Conservation (phyloP, 2,329 filamentous ascomycete genomes). For the Hypomyces perniciosus region DNA sequence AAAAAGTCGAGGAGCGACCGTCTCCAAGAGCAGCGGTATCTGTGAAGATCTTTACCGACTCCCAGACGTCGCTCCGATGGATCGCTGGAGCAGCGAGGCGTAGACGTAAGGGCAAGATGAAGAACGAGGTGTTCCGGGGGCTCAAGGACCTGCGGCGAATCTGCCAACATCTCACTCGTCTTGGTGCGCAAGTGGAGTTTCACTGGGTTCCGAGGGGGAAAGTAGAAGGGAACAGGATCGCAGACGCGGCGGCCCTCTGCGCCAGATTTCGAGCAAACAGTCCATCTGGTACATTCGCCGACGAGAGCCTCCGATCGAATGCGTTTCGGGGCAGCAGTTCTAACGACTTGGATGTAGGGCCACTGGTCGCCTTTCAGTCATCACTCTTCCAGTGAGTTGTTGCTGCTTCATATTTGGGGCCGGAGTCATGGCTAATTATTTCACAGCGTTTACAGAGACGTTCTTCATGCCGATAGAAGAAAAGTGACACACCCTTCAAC, state of each 20-base stretch:
- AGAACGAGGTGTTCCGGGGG: background rate
- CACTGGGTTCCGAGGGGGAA: constrained; percentile 16
- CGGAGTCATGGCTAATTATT: too few relatives aligned
- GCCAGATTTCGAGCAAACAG: background rate
- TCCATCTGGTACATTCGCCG: too few relatives aligned
- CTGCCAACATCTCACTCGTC: background rate
- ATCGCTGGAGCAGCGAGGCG: background rate
- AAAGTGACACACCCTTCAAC: too few relatives aligned
- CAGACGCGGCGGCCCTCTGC: background rate
- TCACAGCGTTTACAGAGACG: too few relatives aligned
- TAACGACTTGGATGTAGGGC: too few relatives aligned
- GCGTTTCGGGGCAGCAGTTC: too few relatives aligned
- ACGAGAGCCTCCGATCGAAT: too few relatives aligned
- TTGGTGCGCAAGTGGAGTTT: constrained; percentile 11
- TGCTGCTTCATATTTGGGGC: too few relatives aligned
- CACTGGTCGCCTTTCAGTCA: too few relatives aligned
- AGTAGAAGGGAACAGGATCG: constrained; percentile 11
- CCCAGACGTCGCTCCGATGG: background rate
- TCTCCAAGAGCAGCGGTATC: background rate
- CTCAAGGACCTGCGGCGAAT: background rate
- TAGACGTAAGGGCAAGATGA: background rate
- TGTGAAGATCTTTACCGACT: constrained; percentile 15
- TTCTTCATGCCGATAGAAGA: too few relatives aligned
- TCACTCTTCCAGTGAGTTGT: too few relatives aligned
- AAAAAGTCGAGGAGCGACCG: background rate